Percentiles rank a stretch among this genome's conserved stretches.
These are phyloP conservation scores for Penicillium atrosanguineum DNA, from an alignment of 495 filamentous ascomycete species.

Conservation along the genomic window DNA sequence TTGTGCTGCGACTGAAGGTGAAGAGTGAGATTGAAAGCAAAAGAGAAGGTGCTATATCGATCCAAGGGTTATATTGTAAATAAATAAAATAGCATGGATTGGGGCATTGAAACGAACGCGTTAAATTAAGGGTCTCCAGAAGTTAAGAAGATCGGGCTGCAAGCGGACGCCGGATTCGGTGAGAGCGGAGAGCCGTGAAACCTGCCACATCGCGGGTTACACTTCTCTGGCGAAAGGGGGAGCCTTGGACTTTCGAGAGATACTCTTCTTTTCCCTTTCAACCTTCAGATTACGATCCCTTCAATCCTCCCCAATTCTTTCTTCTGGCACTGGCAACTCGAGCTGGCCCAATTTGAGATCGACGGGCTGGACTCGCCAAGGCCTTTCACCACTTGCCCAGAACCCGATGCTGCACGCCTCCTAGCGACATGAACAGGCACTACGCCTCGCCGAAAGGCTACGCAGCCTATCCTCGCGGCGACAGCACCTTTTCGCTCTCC, in stretches of 20 bases:
- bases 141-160: conserved; percentile 6
- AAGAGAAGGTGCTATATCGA: background rate
- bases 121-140: background rate
- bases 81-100: background rate
- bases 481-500: conserved; percentile 77
- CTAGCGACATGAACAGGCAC: conserved; percentile 53
- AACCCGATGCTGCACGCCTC: conserved; percentile 25
- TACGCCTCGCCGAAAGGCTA: conserved; percentile 77
- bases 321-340: background rate
- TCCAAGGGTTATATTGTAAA: background rate
- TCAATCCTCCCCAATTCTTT: background rate
- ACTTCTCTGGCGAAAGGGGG: background rate
- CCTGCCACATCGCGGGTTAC: background rate
- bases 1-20: background rate
- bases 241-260: conserved; percentile 7
- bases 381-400: conserved; percentile 12
- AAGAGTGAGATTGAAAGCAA: background rate
- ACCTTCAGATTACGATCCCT: background rate
- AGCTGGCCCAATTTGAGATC: conserved; percentile 12
- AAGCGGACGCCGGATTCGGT: conserved; percentile 31
- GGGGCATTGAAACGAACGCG: background rate
- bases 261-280: background rate
- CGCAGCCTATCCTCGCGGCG: conserved; percentile 57
- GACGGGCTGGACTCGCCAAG: conserved; percentile 1
- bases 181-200: background rate